A percentile compares a stretch with the other conserved stretches of the same genome.
Evolutionary conservation across 2,329 filamentous ascomycete species (phyloP).

Genomic region (Colletotrichum trifolii): DNA sequence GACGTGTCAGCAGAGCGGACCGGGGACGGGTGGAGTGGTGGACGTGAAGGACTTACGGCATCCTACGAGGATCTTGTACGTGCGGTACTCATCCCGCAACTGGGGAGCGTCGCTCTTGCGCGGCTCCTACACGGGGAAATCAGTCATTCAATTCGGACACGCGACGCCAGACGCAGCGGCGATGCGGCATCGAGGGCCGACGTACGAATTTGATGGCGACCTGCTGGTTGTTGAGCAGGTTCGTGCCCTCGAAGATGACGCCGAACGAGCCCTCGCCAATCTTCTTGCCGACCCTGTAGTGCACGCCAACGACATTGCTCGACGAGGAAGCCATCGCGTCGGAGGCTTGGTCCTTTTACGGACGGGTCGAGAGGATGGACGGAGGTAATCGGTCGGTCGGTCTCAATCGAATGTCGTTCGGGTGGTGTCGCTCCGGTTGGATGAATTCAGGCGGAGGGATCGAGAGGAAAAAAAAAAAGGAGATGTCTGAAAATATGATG

Average conservation of each 20-base stretch:
- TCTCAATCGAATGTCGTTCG: slow-evolving; percentile 18
- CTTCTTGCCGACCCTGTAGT: slow-evolving; percentile 99
- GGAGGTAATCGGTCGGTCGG: slow-evolving; percentile 7
- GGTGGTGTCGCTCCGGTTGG: slow-evolving; percentile 22
- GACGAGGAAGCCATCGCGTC: slow-evolving; percentile 83
- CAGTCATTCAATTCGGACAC: slow-evolving; percentile 14
- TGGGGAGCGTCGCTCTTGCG: slow-evolving; percentile 98
- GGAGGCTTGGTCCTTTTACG: slow-evolving; percentile 39
- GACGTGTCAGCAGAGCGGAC: slow-evolving; percentile 26
- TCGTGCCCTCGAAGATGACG: slow-evolving; percentile 98
- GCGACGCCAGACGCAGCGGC: background rate
- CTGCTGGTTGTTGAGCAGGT: slow-evolving; percentile 98
- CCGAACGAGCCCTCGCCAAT: slow-evolving; percentile 99
- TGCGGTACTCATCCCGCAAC: slow-evolving; percentile 96
- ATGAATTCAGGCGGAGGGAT: slow-evolving; percentile 6
- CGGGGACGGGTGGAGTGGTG: background rate
- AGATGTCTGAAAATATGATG: slow-evolving; percentile 26
- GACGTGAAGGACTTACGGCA: slow-evolving; percentile 80
- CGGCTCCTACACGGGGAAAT: slow-evolving; percentile 76
- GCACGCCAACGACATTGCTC: slow-evolving; percentile 97
- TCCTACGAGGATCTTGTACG: slow-evolving; percentile 98
- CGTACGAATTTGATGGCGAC: slow-evolving; percentile 99
- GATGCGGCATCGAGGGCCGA: slow-evolving; percentile 42
- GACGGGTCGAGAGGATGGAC: slow-evolving; percentile 32
- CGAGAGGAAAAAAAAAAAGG: slow-evolving; percentile 7